These are phyloP conservation scores for Metarhizium guizhouense DNA, from an alignment of 2,329 filamentous ascomycete genomes.

Conservation along the genomic window DNA sequence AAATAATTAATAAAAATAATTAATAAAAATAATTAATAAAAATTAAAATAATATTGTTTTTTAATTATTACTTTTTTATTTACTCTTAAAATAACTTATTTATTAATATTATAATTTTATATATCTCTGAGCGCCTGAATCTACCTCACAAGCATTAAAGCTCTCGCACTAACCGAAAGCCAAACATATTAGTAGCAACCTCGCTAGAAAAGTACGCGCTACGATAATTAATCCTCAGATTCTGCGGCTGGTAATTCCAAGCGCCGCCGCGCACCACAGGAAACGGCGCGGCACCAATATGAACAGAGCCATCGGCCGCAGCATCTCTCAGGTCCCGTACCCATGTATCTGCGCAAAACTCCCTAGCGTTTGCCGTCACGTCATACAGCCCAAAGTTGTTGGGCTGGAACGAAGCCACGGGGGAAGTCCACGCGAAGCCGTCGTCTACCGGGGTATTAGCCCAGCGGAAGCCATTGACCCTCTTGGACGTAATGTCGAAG, in stretches of 20 bases:
- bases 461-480: slow-evolving; percentile 8
- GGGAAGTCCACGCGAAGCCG: slow-evolving; percentile 6
- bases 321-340: not conserved
- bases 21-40: too few species aligned
- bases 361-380: slow-evolving; percentile 8
- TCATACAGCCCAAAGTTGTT: slow-evolving; percentile 10
- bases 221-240: slow-evolving; percentile 9
- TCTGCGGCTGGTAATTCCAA: slow-evolving; percentile 8
- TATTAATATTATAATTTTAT: too few species aligned
- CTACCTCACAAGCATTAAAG: not conserved
- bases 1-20: too few species aligned
- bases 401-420: slow-evolving; percentile 9
- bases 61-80: too few species aligned
- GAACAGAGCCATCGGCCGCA: slow-evolving; percentile 5
- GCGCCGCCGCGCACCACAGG: slow-evolving; percentile 7
- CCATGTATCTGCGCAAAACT: slow-evolving; percentile 9
- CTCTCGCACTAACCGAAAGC: slow-evolving; percentile 6
- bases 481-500: slow-evolving; percentile 6
- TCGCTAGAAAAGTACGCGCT: slow-evolving; percentile 8
- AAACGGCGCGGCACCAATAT: slow-evolving; percentile 6
- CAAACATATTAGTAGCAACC: slow-evolving; percentile 9
- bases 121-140: too few species aligned
- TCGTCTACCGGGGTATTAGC: slow-evolving; percentile 3
- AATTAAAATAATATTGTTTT: too few species aligned
- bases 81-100: too few species aligned